Percentiles rank a stretch among this genome's conserved stretches.
phyloP scores from a whole-genome alignment of 345 rosid species.

The Bruguiera sexangula region DNA sequence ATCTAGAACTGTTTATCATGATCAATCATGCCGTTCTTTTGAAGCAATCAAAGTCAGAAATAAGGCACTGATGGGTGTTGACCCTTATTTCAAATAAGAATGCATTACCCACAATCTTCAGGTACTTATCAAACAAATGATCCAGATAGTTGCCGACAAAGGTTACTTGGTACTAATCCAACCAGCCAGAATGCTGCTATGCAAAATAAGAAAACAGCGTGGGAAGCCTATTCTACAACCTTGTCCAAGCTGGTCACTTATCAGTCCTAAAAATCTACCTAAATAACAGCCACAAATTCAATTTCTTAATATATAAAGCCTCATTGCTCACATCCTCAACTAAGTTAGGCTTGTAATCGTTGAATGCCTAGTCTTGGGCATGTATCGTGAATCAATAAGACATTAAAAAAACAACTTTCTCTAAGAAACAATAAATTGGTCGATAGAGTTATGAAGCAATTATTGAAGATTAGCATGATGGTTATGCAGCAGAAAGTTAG shows the following conservation, averaged over 20 bases:
- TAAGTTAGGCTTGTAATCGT: neutral
- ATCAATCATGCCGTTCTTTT: too few species aligned
- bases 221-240: neutral
- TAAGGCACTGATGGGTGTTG: neutral
- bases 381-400: neutral
- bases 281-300: neutral
- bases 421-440: too few species aligned
- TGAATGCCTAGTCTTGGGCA: neutral
- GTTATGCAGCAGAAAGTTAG: too few species aligned
- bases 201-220: neutral
- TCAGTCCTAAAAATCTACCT: neutral
- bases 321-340: neutral
- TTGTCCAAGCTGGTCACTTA: neutral
- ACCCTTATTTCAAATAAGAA: neutral
- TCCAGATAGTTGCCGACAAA: neutral
- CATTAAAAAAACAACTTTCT: neutral
- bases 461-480: too few species aligned
- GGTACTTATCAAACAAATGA: neutral
- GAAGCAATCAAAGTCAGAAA: neutral
- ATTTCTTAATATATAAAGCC: neutral
- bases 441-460: too few species aligned
- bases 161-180: too few species aligned
- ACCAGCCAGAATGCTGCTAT: neutral
- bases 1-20: too few species aligned
- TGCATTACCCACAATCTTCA: neutral